These are phyloP conservation scores for Monarda citriodora DNA, from an alignment of 305 asterid species.

Conservation along the genomic window DNA sequence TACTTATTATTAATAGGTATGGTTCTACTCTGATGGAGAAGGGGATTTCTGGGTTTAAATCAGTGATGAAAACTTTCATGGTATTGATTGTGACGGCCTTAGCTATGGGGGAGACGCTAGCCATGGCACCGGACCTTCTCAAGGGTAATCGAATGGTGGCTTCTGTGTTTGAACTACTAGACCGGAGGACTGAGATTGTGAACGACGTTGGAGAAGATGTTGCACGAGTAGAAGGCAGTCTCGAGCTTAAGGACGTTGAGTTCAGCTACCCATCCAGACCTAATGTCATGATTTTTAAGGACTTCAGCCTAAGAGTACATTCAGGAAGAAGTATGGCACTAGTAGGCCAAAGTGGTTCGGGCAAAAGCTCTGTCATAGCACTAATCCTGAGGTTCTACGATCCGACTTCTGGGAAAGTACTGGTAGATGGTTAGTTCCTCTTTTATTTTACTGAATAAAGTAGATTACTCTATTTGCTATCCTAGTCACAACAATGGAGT, in stretches of 20 bases:
- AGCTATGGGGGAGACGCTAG: constrained; percentile 97
- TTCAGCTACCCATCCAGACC: constrained; percentile 98
- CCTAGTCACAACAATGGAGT: not conserved
- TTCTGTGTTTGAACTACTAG: constrained; percentile 88
- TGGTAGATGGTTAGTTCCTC: constrained; percentile 73
- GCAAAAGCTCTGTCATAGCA: constrained; percentile 92
- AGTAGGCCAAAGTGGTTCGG: constrained; percentile 98
- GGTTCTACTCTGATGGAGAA: constrained; percentile 92
- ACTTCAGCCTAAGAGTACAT: constrained; percentile 73
- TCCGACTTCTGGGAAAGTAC: constrained; percentile 79
- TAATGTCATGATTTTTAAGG: constrained; percentile 75
- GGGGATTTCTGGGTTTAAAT: constrained; percentile 81
- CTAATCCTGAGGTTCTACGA: constrained; percentile 91
- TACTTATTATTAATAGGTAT: constrained; percentile 47
- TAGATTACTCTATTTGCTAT: not conserved
- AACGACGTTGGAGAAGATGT: constrained; percentile 88
- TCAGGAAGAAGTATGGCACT: constrained; percentile 92
- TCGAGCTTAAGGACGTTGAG: constrained; percentile 87
- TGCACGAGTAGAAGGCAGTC: constrained; percentile 62
- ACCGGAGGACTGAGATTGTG: constrained; percentile 75
- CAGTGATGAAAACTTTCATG: constrained; percentile 95
- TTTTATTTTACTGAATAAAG: not conserved
- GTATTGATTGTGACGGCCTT: constrained; percentile 91
- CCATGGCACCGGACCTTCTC: constrained; percentile 97
- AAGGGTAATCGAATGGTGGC: constrained; percentile 95